Base-by-base conservation (phyloP, 225 moss, liverwort and hornwort species). In the Rhytidiadelphus loreus region DNA sequence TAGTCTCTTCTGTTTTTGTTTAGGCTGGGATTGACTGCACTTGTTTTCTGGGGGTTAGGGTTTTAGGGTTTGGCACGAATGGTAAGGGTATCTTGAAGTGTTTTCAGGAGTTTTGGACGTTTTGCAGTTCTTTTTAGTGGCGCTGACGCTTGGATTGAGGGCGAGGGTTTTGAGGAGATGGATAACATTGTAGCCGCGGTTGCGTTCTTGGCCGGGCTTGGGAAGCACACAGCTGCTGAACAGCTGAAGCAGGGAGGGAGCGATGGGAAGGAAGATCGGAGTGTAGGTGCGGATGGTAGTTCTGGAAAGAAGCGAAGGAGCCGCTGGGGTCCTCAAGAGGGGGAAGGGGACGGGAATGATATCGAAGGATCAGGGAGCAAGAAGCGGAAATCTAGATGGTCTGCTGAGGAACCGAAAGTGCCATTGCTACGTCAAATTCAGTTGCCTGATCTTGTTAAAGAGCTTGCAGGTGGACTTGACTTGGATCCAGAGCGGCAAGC, bases 371-470 rank as follows among this genome's bases (percentile, higher is more conserved):
- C 91, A n/a, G 94, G 95, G 59, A 92, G 93, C 80, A 98, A 96
- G 93, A 97, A 98, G 85, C 94, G 98, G 85, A 98, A 98, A 90
- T 98, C 96, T 32, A 92, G 98, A 82, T 98, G 98, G 98, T 95
- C 96, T 66, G 90, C 95, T 43, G 96, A 98, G 86, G 98, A 97
- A 85, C 95, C 97, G 10, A 96, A 94, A 88, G 84, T 89, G 13
- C 89, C 94, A 22, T 91, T 97, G 59, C 93, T 98, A 57, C 95
- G 97, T 81, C 98, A 97, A 90, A 98, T 98, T 93, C 98, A 98
- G 92, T 91, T 98, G 17, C 98, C 98, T 70, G 98, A 96, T 85
- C 97, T 97, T 83, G 96, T 98, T 20, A 94, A 95, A 65, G 97
- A 97, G 91, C 92, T 98, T 46, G 96, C 97, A 8, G 97, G 98